phyloP scores from a whole-genome alignment of 805 yeast species.

The Nakazawaea anatomiae region DNA sequence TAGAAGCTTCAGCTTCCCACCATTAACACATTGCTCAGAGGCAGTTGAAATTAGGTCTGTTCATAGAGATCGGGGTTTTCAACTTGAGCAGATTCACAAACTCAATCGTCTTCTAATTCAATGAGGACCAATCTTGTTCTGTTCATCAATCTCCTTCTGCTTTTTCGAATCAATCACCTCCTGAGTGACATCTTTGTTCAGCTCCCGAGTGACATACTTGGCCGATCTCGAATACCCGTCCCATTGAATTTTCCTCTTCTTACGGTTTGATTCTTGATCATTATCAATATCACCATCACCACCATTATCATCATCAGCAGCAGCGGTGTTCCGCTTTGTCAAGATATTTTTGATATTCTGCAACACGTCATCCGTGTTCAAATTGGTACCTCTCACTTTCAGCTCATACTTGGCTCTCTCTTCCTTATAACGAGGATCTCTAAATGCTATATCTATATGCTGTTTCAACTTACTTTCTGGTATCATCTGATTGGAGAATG shows the following conservation, averaged over 20 bases:
- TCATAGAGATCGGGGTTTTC: no score
- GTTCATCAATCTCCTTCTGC: slow-evolving; percentile 14
- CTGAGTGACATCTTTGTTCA: slow-evolving; percentile 13
- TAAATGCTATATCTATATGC: slow-evolving; percentile 61
- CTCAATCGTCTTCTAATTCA: background rate
- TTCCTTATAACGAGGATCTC: slow-evolving; percentile 74
- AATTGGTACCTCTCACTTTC: slow-evolving; percentile 45
- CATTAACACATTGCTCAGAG: no score
- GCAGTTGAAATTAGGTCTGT: no score
- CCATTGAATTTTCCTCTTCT: slow-evolving; percentile 26
- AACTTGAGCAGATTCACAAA: no score
- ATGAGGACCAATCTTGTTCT: slow-evolving; percentile 17
- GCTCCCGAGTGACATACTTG: slow-evolving; percentile 16
- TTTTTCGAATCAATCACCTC: slow-evolving; percentile 20
- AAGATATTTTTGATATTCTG: slow-evolving; percentile 48
- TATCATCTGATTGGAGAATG: slow-evolving; percentile 67
- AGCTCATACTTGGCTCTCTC: slow-evolving; percentile 58
- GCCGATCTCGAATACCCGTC: slow-evolving; percentile 26
- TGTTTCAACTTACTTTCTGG: slow-evolving; percentile 66
- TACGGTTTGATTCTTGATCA: slow-evolving; percentile 8
- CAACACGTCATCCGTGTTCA: slow-evolving; percentile 53
- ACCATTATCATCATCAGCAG: slow-evolving; percentile 8
- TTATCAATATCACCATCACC: background rate
- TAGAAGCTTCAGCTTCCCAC: no score
- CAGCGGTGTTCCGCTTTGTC: slow-evolving; percentile 16